Evolutionary conservation across 176 grass and related monocot genomes (phyloP).

Genomic region (Oropetium thomaeum): DNA sequence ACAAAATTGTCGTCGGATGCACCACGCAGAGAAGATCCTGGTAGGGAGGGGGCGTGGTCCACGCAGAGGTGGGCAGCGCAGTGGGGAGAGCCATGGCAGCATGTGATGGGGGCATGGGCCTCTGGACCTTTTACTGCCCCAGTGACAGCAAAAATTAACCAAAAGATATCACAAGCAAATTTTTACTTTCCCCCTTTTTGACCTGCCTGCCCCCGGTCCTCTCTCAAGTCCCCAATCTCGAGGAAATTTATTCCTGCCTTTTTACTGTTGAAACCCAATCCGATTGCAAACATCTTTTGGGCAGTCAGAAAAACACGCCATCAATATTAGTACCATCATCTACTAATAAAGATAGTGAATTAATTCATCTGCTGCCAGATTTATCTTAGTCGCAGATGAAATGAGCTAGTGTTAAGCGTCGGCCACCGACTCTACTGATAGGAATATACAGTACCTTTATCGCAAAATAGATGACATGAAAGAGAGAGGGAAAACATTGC

Average conservation of each 20-base stretch:
- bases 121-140: conserved; percentile 40
- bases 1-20: no score
- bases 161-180: conserved; percentile 31
- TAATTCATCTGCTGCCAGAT: no score
- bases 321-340: no score
- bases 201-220: conserved; percentile 15
- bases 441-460: no score
- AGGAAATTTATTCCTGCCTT: no score
- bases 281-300: no score
- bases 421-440: not conserved
- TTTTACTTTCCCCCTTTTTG: conserved; percentile 40
- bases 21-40: conserved; percentile 33
- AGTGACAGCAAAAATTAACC: conserved; percentile 13
- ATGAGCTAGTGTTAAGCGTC: not conserved
- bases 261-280: no score
- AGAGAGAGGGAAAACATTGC: no score
- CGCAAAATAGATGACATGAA: no score
- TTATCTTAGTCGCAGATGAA: no score
- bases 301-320: no score
- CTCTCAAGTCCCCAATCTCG: conserved; percentile 45
- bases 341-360: no score
- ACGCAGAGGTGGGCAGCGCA: conserved; percentile 34
- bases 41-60: not conserved
- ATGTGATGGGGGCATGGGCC: conserved; percentile 47
- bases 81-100: conserved; percentile 36